A percentile compares a stretch with the other conserved stretches of the same genome.
Evolutionary conservation across 257 asterid genomes (phyloP).

Genomic region (Gardenia jasminoides): DNA sequence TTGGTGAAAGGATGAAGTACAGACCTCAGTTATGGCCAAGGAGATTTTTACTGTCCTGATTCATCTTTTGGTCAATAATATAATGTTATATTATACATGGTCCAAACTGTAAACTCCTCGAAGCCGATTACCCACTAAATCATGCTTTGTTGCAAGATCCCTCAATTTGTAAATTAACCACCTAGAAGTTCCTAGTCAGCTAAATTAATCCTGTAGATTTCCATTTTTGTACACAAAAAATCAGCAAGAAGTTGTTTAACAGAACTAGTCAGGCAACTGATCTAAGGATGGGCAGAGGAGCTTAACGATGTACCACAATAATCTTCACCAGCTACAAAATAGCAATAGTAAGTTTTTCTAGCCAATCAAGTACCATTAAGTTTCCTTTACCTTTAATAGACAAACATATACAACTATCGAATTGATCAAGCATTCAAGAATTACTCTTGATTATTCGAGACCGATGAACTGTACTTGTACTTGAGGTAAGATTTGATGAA

Average conservation of each 20-base stretch:
- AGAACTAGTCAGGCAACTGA: no score
- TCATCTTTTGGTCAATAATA: neutral
- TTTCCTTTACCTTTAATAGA: neutral
- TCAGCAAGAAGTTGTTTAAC: no score
- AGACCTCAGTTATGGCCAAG: neutral
- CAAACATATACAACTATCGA: neutral
- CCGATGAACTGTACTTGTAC: constrained; percentile 56
- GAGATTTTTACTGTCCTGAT: neutral
- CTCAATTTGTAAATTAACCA: no score
- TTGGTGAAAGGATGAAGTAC: neutral
- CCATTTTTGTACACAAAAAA: no score
- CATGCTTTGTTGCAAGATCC: neutral
- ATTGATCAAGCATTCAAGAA: neutral
- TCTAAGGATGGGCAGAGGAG: neutral
- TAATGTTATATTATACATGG: no score
- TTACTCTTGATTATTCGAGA: constrained; percentile 35
- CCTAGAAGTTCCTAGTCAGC: no score
- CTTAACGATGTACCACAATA: neutral
- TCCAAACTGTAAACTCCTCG: neutral
- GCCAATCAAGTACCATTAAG: neutral
- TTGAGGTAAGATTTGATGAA: constrained; percentile 87
- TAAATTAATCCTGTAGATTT: no score
- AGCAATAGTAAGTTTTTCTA: no score
- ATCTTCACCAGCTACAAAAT: neutral
- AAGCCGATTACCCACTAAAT: neutral